Base-by-base conservation (phyloP, 106 monocot species). In the Phalaenopsis aphrodite region DNA sequence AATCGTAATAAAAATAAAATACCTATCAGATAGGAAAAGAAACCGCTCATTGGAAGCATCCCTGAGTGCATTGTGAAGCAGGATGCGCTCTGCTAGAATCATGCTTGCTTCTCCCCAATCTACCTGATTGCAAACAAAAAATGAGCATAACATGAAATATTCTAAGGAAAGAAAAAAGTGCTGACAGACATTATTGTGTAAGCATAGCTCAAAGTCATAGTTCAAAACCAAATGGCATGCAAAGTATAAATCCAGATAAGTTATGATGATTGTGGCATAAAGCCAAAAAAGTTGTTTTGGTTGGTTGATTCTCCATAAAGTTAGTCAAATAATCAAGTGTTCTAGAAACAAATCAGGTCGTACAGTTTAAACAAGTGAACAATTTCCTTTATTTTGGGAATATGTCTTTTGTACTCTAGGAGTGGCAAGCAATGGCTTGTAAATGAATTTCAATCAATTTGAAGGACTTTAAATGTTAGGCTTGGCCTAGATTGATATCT, bases 71-170 rank as follows among this genome's bases (percentile, higher is more conserved):
- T 86, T 84, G 80, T 47, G 84, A 37, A 99, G 91, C 84, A 99
- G 82, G 78, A 99, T 86, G 23, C 89, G 99, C 85, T 99, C 99
- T 43, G 99, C 99, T 85, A 89, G 74, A 83, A 99, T 85, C 99
- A 99, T 99, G 85, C 91, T 99, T 69, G 99, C 83, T 79, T 93
- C 92, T 52, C 99, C 99, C 99, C 99, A 99, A 39, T 99, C 99
- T 38, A 99, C 99, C 95, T 99, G 88, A 52, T 76, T 52, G 47
- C 11, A 74, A 11, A 49, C 3, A 76, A 21, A 85, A 38, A 55
- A 46, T 23, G 18, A 37, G 14, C 47, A 67, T 38, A 30, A 30
- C 30, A 30, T 30, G 0, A 30, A 30, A 30, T 30, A 30, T 30
- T 30, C 30, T 30, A 30, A 30, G 30, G 30, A 30, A 30, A 30